Evolutionary conservation across 2,329 filamentous ascomycete genomes (phyloP).

Genomic region (Xylaria arbuscula): DNA sequence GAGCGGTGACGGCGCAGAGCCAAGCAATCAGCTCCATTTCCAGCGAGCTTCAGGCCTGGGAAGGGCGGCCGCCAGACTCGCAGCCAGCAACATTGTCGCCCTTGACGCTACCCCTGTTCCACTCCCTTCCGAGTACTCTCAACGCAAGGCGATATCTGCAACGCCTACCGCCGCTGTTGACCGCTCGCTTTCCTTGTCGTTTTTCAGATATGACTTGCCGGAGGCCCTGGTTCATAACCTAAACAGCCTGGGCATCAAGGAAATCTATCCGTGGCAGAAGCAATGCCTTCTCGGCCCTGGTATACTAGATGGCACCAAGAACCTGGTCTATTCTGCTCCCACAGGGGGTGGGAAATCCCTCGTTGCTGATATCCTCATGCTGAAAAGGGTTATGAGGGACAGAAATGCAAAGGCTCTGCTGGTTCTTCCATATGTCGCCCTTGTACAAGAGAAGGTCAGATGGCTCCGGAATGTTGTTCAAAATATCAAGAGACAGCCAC

Average conservation of each 20-base stretch:
- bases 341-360: constrained; percentile 83
- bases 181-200: constrained; percentile 69
- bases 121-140: constrained; percentile 65
- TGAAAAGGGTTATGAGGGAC: constrained; percentile 75
- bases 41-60: constrained; percentile 40
- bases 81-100: constrained; percentile 61
- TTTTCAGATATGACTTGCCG: constrained; percentile 73
- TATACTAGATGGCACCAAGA: constrained; percentile 71
- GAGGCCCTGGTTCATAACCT: constrained; percentile 71
- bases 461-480: constrained; percentile 77
- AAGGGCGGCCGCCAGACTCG: constrained; percentile 46
- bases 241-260: constrained; percentile 71
- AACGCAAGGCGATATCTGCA: constrained; percentile 62
- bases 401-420: constrained; percentile 75
- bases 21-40: constrained; percentile 46
- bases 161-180: constrained; percentile 65
- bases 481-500: constrained; percentile 60
- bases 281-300: constrained; percentile 76
- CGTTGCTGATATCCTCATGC: constrained; percentile 77
- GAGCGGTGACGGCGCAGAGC: constrained; percentile 32
- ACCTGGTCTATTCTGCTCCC: constrained; percentile 82
- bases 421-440: constrained; percentile 80
- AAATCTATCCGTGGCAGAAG: constrained; percentile 84
- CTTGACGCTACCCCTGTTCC: constrained; percentile 41
- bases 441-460: constrained; percentile 82